A percentile compares a stretch with the other conserved stretches of the same genome.
Conservation (phyloP, 2,329 filamentous ascomycete genomes). For the Fusarium palustre region DNA sequence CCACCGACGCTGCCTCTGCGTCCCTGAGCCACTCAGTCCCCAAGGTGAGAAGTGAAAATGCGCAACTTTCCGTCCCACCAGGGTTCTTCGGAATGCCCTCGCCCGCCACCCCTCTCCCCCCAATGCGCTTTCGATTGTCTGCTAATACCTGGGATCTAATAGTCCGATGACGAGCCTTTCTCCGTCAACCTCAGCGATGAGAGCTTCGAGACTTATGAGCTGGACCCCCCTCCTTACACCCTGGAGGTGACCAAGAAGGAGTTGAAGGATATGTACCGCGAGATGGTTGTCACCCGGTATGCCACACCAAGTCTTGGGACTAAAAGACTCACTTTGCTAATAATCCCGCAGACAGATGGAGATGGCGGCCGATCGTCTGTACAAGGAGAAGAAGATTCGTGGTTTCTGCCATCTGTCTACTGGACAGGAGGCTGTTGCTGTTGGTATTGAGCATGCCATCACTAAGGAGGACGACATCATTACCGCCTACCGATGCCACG, state of each 20-base stretch:
- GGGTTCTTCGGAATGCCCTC: slow-evolving; percentile 11
- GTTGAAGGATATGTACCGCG: slow-evolving; percentile 98
- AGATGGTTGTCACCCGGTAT: slow-evolving; percentile 96
- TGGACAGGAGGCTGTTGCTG: slow-evolving; percentile 96
- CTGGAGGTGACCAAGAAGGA: slow-evolving; percentile 96
- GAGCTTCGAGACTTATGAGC: slow-evolving; percentile 99
- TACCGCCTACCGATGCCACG: slow-evolving; percentile 99
- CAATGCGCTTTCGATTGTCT: background rate
- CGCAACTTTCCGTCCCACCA: slow-evolving; percentile 36
- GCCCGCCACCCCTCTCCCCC: background rate
- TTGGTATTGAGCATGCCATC: slow-evolving; percentile 96
- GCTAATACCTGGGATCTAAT: slow-evolving; percentile 41
- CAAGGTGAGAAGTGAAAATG: slow-evolving; percentile 54
- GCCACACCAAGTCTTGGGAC: slow-evolving; percentile 46
- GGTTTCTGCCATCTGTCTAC: slow-evolving; percentile 99
- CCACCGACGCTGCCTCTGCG: slow-evolving; percentile 92
- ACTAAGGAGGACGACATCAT: slow-evolving; percentile 93
- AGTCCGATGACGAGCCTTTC: slow-evolving; percentile 96
- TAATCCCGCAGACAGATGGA: slow-evolving; percentile 86
- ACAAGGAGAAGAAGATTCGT: slow-evolving; percentile 99
- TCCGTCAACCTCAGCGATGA: slow-evolving; percentile 93
- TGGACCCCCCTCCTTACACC: slow-evolving; percentile 95
- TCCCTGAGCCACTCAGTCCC: slow-evolving; percentile 82
- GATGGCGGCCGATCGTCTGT: slow-evolving; percentile 97
- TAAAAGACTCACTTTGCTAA: slow-evolving; percentile 42